Evolutionary conservation across 2,329 filamentous ascomycete species (phyloP), one percentile per base, ranked within the genome.

Genomic region (Lanzia echinophila): DNA sequence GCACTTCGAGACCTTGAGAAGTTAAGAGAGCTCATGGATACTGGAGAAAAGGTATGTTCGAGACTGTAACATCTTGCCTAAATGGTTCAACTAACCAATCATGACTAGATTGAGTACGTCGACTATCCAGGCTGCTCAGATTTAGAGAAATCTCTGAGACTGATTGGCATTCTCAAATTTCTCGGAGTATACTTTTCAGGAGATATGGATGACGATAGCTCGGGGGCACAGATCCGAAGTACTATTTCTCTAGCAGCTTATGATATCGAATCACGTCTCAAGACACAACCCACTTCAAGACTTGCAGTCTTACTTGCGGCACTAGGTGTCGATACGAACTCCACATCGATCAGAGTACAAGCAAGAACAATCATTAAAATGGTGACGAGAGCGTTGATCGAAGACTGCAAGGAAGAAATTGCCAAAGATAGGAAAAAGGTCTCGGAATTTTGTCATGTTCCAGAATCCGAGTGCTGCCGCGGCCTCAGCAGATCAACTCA

Each of bases 401-500:
- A 52, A 32, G 48, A 57, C 34, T 52, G 38, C 39, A 36, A 6
- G 13, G 33, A 4, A 4, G 22, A 32, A n/a, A 57, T 57, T 33
- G 38, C 36, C 20, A 13, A 36, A 6, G 56, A 57, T 43, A 47
- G 53, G 33, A 42, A 20, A 19, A 22, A 41, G 20, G 45, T 55
- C 20, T 53, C 48, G 2, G n/a, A 39, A 7, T 57, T 53, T 24
- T 45, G 55, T 1, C 36, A 39, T 39, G 48, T 55, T n/a, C 45
- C 43, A 20, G 38, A 52, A 38, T n/a, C 19, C 39, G 49, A 57
- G 28, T 53, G 48, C 33, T 55, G 44, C 28, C 48, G 49, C 6
- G 49, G 53, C 44, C 52, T 59, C 6, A 47, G 34, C 3, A 59
- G 62, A 15, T 60, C 57, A 36, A 63, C 58, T 0, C 65, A 63